Conservation (phyloP, 345 rosid species). For the Eutrema heterophyllum region DNA sequence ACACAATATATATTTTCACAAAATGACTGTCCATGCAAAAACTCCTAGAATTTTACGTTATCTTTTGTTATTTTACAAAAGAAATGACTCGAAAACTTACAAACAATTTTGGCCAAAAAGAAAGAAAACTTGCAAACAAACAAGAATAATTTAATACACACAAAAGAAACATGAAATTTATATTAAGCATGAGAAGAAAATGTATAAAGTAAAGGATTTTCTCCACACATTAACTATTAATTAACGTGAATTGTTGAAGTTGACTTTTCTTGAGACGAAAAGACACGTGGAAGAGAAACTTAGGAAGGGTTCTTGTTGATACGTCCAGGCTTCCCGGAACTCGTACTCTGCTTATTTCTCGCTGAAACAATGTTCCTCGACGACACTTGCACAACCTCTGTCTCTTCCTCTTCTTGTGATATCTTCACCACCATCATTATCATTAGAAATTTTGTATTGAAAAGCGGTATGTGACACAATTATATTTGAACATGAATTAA, state of each 20-base stretch:
- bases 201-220: neutral
- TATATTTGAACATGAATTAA: neutral
- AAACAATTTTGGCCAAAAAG: neutral
- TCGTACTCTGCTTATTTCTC: neutral
- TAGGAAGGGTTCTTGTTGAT: neutral
- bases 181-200: neutral
- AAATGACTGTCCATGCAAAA: no score
- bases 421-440: neutral
- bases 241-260: neutral
- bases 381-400: slow-evolving; percentile 9
- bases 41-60: no score
- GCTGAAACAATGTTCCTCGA: neutral
- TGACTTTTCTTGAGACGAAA: neutral
- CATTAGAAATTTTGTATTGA: neutral
- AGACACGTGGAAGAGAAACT: neutral
- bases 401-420: slow-evolving; percentile 2
- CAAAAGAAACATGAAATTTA: neutral
- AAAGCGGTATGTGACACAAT: neutral
- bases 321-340: slow-evolving; percentile 24
- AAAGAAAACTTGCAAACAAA: neutral
- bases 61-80: neutral
- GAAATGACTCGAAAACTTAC: neutral
- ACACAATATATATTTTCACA: no score
- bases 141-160: neutral
- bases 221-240: neutral